Evolutionary conservation across 805 yeast genomes (phyloP).

Genomic region (baker's yeast (Saccharomyces cerevisiae)): DNA sequence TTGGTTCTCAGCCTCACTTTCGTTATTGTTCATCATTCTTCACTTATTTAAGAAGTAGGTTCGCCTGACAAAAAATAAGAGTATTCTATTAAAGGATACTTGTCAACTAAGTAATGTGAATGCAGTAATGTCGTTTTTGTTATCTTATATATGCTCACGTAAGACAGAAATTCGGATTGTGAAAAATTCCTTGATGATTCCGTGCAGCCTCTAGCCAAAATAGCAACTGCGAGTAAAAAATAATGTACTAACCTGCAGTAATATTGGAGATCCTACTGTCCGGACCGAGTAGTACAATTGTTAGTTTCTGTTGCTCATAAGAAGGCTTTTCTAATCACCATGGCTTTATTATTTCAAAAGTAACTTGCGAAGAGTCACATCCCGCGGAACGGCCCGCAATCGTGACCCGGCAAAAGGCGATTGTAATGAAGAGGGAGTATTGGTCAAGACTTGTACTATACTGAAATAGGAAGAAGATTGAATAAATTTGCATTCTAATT

Average conservation of each 20-base stretch:
- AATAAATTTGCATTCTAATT: neutral
- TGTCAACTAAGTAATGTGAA: neutral
- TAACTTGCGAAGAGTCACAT: neutral
- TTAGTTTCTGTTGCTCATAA: neutral
- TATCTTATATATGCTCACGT: neutral
- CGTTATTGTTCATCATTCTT: neutral
- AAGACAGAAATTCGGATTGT: neutral
- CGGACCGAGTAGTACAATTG: neutral
- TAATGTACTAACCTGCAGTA: neutral
- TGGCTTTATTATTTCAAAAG: neutral
- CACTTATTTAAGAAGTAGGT: neutral
- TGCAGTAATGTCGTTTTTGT: neutral
- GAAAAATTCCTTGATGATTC: neutral
- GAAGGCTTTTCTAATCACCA: neutral
- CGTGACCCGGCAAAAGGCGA: neutral
- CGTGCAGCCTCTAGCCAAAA: neutral
- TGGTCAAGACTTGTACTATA: neutral
- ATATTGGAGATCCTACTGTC: neutral
- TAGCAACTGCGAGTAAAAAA: neutral
- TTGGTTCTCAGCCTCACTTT: slow-evolving; percentile 6
- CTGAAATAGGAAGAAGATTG: neutral
- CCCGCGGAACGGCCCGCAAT: neutral
- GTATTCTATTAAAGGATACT: neutral
- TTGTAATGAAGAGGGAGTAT: neutral
- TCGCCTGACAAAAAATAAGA: neutral